phyloP scores from a whole-genome alignment of 2,329 filamentous ascomycete genomes.

The Tolypocladium endophyticum region DNA sequence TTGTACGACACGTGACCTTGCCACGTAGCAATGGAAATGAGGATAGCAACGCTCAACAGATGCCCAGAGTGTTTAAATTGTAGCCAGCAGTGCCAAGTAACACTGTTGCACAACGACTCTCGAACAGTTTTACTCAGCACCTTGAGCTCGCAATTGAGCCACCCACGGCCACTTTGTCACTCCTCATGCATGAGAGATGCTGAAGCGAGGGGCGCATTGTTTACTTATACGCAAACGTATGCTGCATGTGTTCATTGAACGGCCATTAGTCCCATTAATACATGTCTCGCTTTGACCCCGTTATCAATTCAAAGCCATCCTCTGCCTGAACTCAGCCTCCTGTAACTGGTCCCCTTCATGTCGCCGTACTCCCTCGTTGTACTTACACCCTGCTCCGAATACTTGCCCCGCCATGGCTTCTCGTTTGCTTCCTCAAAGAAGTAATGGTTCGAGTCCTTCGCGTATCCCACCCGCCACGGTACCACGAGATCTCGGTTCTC shows the following conservation, averaged over 20 bases:
- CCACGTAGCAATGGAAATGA: neutral
- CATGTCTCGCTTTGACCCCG: neutral
- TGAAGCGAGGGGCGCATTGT: neutral
- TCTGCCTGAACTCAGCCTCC: conserved; percentile 15
- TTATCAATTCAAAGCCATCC: conserved; percentile 12
- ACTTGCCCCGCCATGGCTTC: conserved; percentile 15
- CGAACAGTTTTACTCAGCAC: no score
- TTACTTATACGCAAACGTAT: neutral
- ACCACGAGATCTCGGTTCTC: conserved; percentile 23
- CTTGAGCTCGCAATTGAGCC: neutral
- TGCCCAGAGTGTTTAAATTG: no score
- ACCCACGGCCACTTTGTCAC: neutral
- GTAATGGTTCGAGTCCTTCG: conserved; percentile 27
- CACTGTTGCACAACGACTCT: neutral
- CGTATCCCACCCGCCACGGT: conserved; percentile 31
- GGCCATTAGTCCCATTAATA: neutral
- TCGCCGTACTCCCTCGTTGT: conserved; percentile 9
- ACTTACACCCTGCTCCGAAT: conserved; percentile 22
- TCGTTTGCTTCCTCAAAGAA: conserved; percentile 29
- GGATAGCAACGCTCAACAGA: neutral
- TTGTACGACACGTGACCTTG: neutral
- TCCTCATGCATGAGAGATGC: neutral
- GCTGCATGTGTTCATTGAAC: neutral
- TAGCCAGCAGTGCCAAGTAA: neutral
- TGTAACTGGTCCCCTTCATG: conserved; percentile 12